phyloP scores from a whole-genome alignment of 805 yeast genomes.

The Candida silvicultrix region DNA sequence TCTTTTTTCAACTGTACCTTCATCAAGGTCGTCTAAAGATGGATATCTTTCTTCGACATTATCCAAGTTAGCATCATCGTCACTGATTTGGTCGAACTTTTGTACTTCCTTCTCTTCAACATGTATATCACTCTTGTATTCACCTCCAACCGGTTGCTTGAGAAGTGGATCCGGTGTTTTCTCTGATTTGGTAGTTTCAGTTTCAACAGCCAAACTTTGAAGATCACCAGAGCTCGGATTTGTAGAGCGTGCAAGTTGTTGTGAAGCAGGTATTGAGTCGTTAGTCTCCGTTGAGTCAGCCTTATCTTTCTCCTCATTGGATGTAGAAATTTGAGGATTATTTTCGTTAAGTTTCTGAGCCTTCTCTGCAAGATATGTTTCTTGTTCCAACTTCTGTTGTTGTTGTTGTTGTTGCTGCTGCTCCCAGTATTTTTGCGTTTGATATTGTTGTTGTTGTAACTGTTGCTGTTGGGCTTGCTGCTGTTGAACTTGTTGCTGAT shows the following conservation, averaged over 20 bases:
- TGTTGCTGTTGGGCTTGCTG: conserved; percentile 12
- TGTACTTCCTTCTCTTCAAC: neutral
- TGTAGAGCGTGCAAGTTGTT: conserved; percentile 15
- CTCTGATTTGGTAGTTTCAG: neutral
- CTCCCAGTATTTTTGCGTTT: conserved; percentile 12
- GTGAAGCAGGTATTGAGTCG: conserved; percentile 10
- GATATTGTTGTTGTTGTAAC: conserved; percentile 9
- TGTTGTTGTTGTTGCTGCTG: conserved; percentile 2
- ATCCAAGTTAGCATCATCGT: conserved; percentile 25
- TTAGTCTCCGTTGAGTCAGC: too few relatives aligned
- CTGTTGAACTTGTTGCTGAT: conserved; percentile 35
- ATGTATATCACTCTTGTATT: neutral
- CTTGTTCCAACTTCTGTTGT: too few relatives aligned
- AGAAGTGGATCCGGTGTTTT: neutral
- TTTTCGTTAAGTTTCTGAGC: neutral
- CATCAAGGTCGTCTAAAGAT: conserved; percentile 31
- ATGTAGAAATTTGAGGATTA: neutral
- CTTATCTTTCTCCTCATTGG: too few relatives aligned
- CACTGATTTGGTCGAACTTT: neutral
- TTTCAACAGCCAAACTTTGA: conserved; percentile 1
- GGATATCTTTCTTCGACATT: conserved; percentile 49
- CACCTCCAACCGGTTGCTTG: neutral
- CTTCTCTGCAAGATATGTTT: neutral
- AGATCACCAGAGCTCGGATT: conserved; percentile 22
- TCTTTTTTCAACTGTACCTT: conserved; percentile 4